Evolutionary conservation across 164 flowering plant species (phyloP).

Genomic region (Platanus orientalis): DNA sequence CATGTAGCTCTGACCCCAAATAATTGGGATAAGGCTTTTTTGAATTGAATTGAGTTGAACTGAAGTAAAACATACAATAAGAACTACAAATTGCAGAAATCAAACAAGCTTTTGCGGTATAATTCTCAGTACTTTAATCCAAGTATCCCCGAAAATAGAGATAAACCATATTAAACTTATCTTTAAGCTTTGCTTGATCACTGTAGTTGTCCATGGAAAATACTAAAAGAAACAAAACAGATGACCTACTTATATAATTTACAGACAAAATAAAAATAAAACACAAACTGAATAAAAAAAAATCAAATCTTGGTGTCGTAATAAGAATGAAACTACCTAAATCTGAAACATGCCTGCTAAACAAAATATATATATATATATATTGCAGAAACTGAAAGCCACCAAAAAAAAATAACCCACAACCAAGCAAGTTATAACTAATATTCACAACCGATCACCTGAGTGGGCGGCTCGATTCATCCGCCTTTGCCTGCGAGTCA

Average conservation of each 20-base stretch:
- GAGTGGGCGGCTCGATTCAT: conserved; percentile 28
- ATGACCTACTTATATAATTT: background rate
- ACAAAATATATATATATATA: background rate
- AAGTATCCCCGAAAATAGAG: too few relatives aligned
- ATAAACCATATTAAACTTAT: too few relatives aligned
- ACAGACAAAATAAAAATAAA: background rate
- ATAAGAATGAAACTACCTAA: background rate
- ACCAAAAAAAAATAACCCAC: background rate
- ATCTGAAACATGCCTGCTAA: background rate
- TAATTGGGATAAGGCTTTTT: too few relatives aligned
- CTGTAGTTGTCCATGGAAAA: too few relatives aligned
- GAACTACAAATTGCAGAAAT: too few relatives aligned
- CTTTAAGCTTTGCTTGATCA: too few relatives aligned
- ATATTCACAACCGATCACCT: conserved; percentile 25
- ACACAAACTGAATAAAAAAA: background rate
- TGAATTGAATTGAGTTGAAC: too few relatives aligned
- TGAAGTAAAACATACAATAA: too few relatives aligned
- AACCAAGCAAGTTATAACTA: background rate
- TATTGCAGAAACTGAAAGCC: background rate
- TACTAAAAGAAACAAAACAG: too few relatives aligned
- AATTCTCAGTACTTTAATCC: too few relatives aligned
- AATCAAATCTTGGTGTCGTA: background rate
- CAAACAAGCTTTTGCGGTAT: too few relatives aligned
- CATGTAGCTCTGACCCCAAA: too few relatives aligned
- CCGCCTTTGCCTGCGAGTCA: conserved; percentile 35